Base-by-base conservation (phyloP, 2,329 filamentous ascomycete genomes). In the Botrytis deweyae region DNA sequence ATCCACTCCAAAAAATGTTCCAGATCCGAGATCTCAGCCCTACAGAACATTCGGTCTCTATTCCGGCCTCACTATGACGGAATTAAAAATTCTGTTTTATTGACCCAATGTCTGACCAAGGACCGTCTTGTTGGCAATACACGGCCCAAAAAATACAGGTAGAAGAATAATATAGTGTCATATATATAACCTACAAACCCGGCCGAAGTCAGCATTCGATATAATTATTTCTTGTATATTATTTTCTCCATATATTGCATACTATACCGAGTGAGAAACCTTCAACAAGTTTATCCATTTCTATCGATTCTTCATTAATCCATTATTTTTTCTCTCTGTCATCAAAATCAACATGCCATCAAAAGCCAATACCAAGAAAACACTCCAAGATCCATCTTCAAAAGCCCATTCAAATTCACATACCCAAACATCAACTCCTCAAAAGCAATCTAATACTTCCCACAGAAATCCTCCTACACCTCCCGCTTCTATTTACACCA, bases 311-410 rank as follows among this genome's bases (percentile, higher is more conserved):
- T 52, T 52, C 12, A n/a, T n/a, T 16, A 14, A 52, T 52, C 25
- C n/a, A 14, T 3, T 7, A 10, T 0, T n/a, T 14, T 16, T 3
- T n/a, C 12, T n/a, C 49, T 52, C 7, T 0, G 5, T 52, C 1
- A 16, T 52, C 49, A n/a, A 12, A 52, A 14, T n/a, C 25, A n/a
- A 52, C 0, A 52, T 52, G 49, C 25, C 49, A 14, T 52, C 49
- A n/a, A 52, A 52, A 52, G 25, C 49, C 2, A 52, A 52, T 1
- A n/a, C 49, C 49, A 52, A 52, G 49, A 52, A 52, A 52, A 2
- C 49, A 7, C 25, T 52, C 5, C 4, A 59, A 33, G 55, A 59
- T 20, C 29, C n/a, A 33, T 14, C 55, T 59, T 10, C 25, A n/a
- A n/a, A 52, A 16, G 3, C 0, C 49, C 12, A 52, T n/a, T 12